Evolutionary conservation across 2,329 filamentous ascomycete genomes (phyloP).

Genomic region (Neospermospora avenae): DNA sequence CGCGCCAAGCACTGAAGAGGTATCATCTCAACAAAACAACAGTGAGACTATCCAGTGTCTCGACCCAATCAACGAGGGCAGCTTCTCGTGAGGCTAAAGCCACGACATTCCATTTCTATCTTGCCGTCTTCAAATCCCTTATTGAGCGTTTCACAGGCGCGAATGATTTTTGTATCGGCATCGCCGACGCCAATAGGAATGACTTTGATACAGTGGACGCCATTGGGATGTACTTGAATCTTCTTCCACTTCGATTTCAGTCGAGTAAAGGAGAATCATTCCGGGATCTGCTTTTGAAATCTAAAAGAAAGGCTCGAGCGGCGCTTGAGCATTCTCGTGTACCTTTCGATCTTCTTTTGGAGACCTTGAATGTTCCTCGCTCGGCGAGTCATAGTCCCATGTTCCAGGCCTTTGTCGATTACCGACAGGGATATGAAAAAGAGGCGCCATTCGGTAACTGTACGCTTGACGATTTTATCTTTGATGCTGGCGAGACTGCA

Average conservation of each 20-base stretch:
- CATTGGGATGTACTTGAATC: constrained; percentile 21
- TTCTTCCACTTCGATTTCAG: constrained; percentile 20
- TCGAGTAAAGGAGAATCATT: constrained; percentile 22
- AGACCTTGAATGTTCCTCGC: constrained; percentile 23
- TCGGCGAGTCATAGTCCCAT: constrained; percentile 20
- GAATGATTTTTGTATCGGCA: constrained; percentile 39
- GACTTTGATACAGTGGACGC: neutral
- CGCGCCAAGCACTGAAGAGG: constrained; percentile 10
- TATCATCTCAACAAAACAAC: neutral
- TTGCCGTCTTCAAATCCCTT: constrained; percentile 37
- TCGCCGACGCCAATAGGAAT: constrained; percentile 40
- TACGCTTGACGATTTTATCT: constrained; percentile 19
- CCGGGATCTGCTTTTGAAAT: too few relatives aligned
- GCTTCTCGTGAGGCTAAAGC: constrained; percentile 23
- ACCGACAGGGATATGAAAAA: constrained; percentile 34
- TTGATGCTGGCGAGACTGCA: constrained; percentile 19
- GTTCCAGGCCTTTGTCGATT: constrained; percentile 27
- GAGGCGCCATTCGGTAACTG: constrained; percentile 29
- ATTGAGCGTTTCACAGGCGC: constrained; percentile 12
- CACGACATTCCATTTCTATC: constrained; percentile 46
- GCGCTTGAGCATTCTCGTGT: constrained; percentile 24
- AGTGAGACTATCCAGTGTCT: neutral
- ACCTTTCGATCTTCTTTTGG: constrained; percentile 24
- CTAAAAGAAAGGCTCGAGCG: constrained; percentile 22
- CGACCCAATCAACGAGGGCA: neutral